Base-by-base conservation (phyloP, 2,329 filamentous ascomycete genomes). In the Xylaria polymorpha region DNA sequence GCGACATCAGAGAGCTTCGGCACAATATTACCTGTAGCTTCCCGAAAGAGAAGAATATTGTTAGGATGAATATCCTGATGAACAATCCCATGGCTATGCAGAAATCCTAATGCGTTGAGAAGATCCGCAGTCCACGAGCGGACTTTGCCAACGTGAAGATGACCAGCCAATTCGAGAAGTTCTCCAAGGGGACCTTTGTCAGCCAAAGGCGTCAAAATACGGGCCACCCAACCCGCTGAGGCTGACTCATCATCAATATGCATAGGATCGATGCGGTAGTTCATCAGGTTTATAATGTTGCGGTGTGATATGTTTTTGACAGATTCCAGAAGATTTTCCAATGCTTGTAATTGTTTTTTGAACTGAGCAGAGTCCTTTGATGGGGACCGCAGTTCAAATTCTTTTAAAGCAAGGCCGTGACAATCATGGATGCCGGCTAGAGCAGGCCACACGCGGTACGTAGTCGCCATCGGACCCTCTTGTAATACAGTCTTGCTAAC, bases 101-200 rank as follows among this genome's bases (percentile, higher is more conserved):
- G 88, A 78, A 92, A 97, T 67, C 94, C 92, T 35, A 99, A 83
- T 0, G 91, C 96, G 81, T 98, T 94, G 32, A 99, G 87, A 20
- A 99, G 85, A 75, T 97, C 94, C 68, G 94, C 90, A n/a, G 94
- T 96, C 91, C 94, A 98, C 29, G 93, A 90, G 62, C 94, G 91
- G 53, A 94, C 90, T 77, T 91, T 94, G 71, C 88, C 88, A 61
- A 92, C 87, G 50, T 91, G 88, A 60, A 98, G 83, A 37, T 87
- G 87, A 4, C 92, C 93, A 50, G 94, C 89, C 69, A 95, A 87
- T 66, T 95, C 91, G 37, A 99, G 85, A 22, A 97, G 85, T 74
- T 97, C 94, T 35, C 91, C 88, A 15, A 99, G 82, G 0, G 94
- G 93, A 0, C 94, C 94, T 78, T 93, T 94, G 61, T 94, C 91